Conservation (phyloP, 805 yeast species). For the Suhomyces vadensis region DNA sequence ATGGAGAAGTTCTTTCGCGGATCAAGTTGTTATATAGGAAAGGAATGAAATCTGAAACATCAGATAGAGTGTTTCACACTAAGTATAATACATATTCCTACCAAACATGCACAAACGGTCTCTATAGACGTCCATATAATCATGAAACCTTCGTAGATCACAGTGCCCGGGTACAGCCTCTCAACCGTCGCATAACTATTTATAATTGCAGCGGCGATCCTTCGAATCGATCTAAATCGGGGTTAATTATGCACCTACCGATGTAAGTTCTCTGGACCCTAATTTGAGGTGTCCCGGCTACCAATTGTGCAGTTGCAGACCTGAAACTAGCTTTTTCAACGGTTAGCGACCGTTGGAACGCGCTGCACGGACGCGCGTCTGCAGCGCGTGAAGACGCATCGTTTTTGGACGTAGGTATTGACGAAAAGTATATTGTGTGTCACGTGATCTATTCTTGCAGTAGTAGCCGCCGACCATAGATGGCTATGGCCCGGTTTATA, state of each 20-base stretch:
- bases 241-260: not conserved
- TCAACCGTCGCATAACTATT: not conserved
- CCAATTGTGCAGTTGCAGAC: slow-evolving; percentile 1
- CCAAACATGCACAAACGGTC: not conserved
- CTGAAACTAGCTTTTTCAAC: not conserved
- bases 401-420: too few species aligned
- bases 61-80: not conserved
- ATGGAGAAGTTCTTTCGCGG: too few species aligned
- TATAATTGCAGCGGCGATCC: too few species aligned
- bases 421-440: too few species aligned
- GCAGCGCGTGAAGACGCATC: too few species aligned
- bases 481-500: too few species aligned
- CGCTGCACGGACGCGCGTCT: not conserved
- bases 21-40: not conserved
- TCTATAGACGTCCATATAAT: not conserved
- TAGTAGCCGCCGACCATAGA: too few species aligned
- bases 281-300: too few species aligned
- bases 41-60: not conserved
- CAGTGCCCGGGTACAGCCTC: not conserved
- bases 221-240: too few species aligned
- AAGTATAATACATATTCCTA: not conserved
- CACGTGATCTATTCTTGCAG: not conserved
- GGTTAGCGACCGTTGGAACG: not conserved
- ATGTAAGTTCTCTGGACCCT: too few species aligned
- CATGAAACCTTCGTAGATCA: not conserved